Evolutionary conservation across 2,329 filamentous ascomycete species (phyloP), one percentile per base, ranked within the genome.

Genomic region (Epichloe bromicola): DNA sequence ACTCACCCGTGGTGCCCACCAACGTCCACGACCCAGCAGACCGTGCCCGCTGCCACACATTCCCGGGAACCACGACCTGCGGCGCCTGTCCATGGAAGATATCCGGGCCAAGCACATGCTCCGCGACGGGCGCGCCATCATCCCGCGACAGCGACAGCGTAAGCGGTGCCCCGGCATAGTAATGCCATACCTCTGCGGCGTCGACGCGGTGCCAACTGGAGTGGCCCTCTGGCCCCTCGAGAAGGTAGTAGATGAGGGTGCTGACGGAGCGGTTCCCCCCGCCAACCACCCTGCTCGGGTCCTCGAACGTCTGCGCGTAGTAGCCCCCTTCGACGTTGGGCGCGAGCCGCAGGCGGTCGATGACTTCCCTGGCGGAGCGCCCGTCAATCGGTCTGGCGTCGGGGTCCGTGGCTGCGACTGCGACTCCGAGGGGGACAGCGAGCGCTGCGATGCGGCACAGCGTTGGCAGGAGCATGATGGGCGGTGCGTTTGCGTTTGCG

Each of bases 181-280:
- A 69, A 58, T 78, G 75, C 75, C 75, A 78, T 6, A 74, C 61
- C 58, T 77, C 73, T 23, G 62, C 69, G 3, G 70, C 69, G 50
- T 75, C 71, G 10, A 63, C 49, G 51, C 70, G 70, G 60, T 78
- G 74, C 74, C 73, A 77, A 51, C 66, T 58, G 2, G 74, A 77
- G 23, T 65, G 55, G 0, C 70, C 68, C 1, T 55, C 61, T 5
- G 60, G 51, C 26, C 69, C 69, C 48, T 75, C 68, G 4, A 78
- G 68, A 0, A 77, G 67, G 56, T 77, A 77, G 63, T 76, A 78
- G 57, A 76, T 78, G 46, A 66, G 66, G 1, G 74, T 76, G 61
- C 71, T 74, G 52, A 63, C 51, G 2, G 73, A 70, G 50, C 73
- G 73, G 40, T 57, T 37, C 14, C 36, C 15, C 15, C 36, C 36